Evolutionary conservation across 306 rosid genomes (phyloP), one percentile per base, ranked within the genome.

Genomic region (peach (Prunus persica)): DNA sequence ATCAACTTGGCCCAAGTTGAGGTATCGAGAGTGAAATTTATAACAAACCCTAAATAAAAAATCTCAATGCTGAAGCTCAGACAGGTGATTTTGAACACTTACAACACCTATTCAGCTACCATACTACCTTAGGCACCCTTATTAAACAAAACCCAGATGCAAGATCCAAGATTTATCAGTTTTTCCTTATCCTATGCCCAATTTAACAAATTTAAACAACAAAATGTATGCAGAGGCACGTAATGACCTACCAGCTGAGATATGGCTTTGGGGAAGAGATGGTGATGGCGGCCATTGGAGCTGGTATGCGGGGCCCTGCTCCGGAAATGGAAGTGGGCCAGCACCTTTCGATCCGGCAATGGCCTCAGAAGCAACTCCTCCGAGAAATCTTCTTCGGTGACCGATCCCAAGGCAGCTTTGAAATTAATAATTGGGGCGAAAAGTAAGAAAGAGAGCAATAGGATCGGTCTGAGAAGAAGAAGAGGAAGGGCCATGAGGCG

Each of bases 341-440:
- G 90, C n/a, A 95, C 85, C 72, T 92, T 95, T 74, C 93, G 93
- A 86, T 92, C 97, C 54, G 97, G 97, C 13, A 92, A 86, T 49
- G 97, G 97, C 64, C 88, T 90, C 49, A 95, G 88, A 25, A 95
- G 89, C 83, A 95, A 89, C 69, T 89, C 97, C 78, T 95, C 99
- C 2, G 85, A 84, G 87, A 95, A 95, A 46, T 89, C 96, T 87
- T 92, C 96, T 63, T 14, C 81, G 13, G 76, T 63, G 52, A 30
- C 71, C 18, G 88, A 84, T 85, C 88, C 76, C 38, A 15, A 20
- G 54, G 78, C 76, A 19, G 75, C 63, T 45, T 54, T 16, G 73
- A 60, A 72, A 71, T 14, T 69, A 16, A 77, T 47, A 34, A 89
- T 24, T 28, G 80, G 51, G 46, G 64, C 74, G 3, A 65, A 63